A percentile compares a stretch with the other conserved stretches of the same genome.
These are phyloP conservation scores for Ustilago shanxiensis DNA, from an alignment of 1,284 basidiomycete genomes.

Conservation along the genomic window DNA sequence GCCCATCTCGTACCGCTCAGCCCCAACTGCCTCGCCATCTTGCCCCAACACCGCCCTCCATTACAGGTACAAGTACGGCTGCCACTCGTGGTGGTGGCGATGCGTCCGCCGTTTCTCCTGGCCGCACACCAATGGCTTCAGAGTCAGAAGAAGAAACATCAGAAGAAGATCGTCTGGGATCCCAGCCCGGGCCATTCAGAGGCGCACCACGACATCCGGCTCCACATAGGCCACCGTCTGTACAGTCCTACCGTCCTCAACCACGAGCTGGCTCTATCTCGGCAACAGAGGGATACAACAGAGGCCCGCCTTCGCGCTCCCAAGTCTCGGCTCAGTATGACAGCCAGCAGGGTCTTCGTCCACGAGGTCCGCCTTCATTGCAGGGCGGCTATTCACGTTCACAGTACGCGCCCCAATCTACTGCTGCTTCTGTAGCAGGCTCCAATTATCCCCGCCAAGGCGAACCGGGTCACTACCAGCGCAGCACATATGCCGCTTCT, in stretches of 20 bases:
- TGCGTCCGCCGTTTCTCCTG: slow-evolving; percentile 26
- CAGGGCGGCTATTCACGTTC: slow-evolving; percentile 40
- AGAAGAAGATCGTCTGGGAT: slow-evolving; percentile 37
- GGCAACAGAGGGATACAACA: slow-evolving; percentile 32
- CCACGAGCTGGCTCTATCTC: slow-evolving; percentile 38
- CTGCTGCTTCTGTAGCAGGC: slow-evolving; percentile 38
- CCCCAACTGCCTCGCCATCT: slow-evolving; percentile 27
- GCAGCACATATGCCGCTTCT: slow-evolving; percentile 55
- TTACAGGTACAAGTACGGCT: slow-evolving; percentile 49
- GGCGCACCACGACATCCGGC: slow-evolving; percentile 19
- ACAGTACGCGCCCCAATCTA: slow-evolving; percentile 29
- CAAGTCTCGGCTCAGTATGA: slow-evolving; percentile 25
- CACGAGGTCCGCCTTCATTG: slow-evolving; percentile 29
- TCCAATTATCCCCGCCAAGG: slow-evolving; percentile 41
- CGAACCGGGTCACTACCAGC: slow-evolving; percentile 34
- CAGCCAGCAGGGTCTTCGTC: slow-evolving; percentile 13
- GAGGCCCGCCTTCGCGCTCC: slow-evolving; percentile 36
- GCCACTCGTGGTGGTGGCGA: slow-evolving; percentile 45
- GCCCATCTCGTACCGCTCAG: slow-evolving; percentile 15
- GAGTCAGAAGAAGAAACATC: slow-evolving; percentile 39
- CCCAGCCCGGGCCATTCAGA: slow-evolving; percentile 33
- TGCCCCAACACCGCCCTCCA: slow-evolving; percentile 36
- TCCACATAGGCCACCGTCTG: slow-evolving; percentile 27
- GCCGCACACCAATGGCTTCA: slow-evolving; percentile 37
- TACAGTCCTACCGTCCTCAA: slow-evolving; percentile 37